Base-by-base conservation (phyloP, 495 filamentous ascomycete species). In the Melanomma pulvis-pyrius region DNA sequence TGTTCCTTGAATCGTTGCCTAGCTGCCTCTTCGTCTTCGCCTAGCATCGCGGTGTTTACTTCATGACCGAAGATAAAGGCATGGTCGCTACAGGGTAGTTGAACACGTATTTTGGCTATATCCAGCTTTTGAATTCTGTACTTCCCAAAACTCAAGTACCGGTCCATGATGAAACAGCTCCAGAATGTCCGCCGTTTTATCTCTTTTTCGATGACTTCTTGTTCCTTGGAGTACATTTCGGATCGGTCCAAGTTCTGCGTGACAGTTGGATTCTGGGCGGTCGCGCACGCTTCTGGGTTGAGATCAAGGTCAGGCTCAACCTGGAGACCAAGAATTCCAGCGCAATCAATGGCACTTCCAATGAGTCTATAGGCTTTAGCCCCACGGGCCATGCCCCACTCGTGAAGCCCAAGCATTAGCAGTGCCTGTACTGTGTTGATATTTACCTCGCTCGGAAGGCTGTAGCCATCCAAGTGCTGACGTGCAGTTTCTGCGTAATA, bases 141-240 rank as follows among this genome's bases (percentile, higher is more conserved):
- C 69, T 90, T 88, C 25, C 91, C 91, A 70, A 87, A 90, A 56
- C 88, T 86, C 32, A 94, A 76, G 72, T 90, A 88, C 15, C 91
- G 84, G 73, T 96, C 92, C 64, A 96, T 82, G 56, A 93, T 86
- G 68, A 93, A 90, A 65, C 90, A 91, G 59, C 90, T 90, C 83
- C 90, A 96, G 74, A 93, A 92, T 4, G 91, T 93, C 26, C 92
- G 87, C 34, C 92, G 84, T 70, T 86, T 83, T 17, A 92, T 85
- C 76, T 96, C 92, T 69, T 88, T 88, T 8, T 87, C 80, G 39
- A 91, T 87, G 36, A 88, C 80, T 36, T 83, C 79, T 51, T 89
- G 83, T 53, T 70, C 63, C 15, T 44, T 49, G 12, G 53, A 65
- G 59, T n/a, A n/a, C n/a, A n/a, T n/a, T 44, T 44, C 3, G 56